These are phyloP conservation scores for Naumovozyma dairenensis DNA, from an alignment of 805 yeast species.

Conservation along the genomic window DNA sequence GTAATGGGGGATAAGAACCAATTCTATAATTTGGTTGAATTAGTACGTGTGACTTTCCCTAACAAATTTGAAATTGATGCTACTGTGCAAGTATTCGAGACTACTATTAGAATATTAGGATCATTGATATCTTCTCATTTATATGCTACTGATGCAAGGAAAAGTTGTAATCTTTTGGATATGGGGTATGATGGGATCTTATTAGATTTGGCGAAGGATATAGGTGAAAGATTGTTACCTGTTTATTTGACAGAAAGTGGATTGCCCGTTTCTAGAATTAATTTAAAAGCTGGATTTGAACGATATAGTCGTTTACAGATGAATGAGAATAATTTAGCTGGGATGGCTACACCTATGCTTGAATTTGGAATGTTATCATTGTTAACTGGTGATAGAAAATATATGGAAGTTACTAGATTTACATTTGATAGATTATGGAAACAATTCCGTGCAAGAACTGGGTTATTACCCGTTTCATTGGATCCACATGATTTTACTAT, in stretches of 20 bases:
- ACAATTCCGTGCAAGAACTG: constrained; percentile 41
- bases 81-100: constrained; percentile 80
- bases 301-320: constrained; percentile 36
- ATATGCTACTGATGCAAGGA: constrained; percentile 43
- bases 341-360: constrained; percentile 73
- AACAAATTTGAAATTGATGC: constrained; percentile 51
- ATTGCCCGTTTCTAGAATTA: constrained; percentile 74
- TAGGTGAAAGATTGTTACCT: constrained; percentile 61
- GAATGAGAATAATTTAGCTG: constrained; percentile 75
- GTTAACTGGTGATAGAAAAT: constrained; percentile 63
- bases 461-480: constrained; percentile 70
- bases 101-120: constrained; percentile 74
- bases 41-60: constrained; percentile 31
- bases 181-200: constrained; percentile 59
- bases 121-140: constrained; percentile 73
- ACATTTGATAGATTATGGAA: constrained; percentile 69
- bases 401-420: constrained; percentile 48
- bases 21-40: constrained; percentile 38
- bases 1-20: constrained; percentile 54
- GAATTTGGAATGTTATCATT: constrained; percentile 71
- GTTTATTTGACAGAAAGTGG: constrained; percentile 58
- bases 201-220: constrained; percentile 59
- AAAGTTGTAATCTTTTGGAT: constrained; percentile 30
- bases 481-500: constrained; percentile 49
- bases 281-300: constrained; percentile 36